Conservation (phyloP, 768 basidiomycete species). For the Boletus rubroflammeus region DNA sequence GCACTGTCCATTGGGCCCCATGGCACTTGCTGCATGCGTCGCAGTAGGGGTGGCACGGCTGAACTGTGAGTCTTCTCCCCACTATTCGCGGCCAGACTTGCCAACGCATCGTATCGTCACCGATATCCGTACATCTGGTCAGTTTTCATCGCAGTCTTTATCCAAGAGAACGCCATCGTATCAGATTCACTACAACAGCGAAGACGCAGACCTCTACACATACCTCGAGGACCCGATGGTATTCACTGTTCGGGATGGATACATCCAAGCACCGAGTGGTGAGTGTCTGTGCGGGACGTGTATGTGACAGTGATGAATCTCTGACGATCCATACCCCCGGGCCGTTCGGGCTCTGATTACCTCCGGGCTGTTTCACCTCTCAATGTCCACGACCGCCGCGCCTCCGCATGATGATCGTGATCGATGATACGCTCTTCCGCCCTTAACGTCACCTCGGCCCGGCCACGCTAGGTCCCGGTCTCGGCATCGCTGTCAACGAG, state of each 20-base stretch:
- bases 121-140: not conserved
- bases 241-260: constrained; percentile 51
- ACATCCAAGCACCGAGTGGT: constrained; percentile 45
- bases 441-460: not conserved
- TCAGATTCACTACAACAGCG: constrained; percentile 63
- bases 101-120: not conserved
- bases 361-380: not conserved
- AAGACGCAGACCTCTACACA: constrained; percentile 56
- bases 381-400: not conserved
- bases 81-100: not conserved
- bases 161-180: constrained; percentile 42
- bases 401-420: not conserved
- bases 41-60: constrained; percentile 57
- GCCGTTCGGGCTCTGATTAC: not conserved
- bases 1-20: constrained; percentile 69
- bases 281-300: not conserved
- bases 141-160: constrained; percentile 38
- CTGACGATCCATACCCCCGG: not conserved
- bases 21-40: constrained; percentile 68
- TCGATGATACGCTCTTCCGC: not conserved
- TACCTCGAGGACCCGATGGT: constrained; percentile 52
- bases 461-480: constrained; percentile 42
- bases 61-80: constrained; percentile 44
- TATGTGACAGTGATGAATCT: not conserved
- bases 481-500: constrained; percentile 64